Conservation (phyloP, 768 basidiomycete species). For the Kwoniella sp. region DNA sequence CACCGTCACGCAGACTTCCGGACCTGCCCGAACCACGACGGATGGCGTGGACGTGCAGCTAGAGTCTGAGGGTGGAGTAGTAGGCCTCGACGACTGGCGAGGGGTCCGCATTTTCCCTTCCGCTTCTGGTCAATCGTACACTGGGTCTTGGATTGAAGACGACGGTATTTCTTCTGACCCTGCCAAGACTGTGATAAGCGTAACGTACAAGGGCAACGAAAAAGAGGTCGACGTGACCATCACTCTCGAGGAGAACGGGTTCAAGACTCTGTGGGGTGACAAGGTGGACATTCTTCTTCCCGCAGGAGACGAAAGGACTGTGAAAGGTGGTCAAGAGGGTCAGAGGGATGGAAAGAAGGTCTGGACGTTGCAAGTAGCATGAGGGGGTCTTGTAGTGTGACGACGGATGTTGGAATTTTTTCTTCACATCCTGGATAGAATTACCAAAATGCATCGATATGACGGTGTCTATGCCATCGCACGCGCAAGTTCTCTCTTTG, state of each 20-base stretch:
- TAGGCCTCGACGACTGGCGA: conserved; percentile 55
- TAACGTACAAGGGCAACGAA: conserved; percentile 32
- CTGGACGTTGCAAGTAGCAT: conserved; percentile 22
- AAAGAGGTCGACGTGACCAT: conserved; percentile 37
- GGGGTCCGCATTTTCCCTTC: conserved; percentile 55
- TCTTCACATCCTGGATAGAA: too few relatives aligned
- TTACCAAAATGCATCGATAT: too few relatives aligned
- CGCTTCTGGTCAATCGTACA: conserved; percentile 14
- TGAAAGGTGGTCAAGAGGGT: conserved; percentile 35
- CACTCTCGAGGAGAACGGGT: conserved; percentile 37
- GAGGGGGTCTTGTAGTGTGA: neutral
- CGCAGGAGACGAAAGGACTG: conserved; percentile 40
- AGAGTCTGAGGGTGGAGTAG: conserved; percentile 46
- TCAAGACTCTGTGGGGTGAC: conserved; percentile 47
- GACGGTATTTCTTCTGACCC: conserved; percentile 51
- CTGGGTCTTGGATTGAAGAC: conserved; percentile 54
- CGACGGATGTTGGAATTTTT: too few relatives aligned
- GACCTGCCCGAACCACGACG: conserved; percentile 40
- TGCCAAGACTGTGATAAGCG: conserved; percentile 35
- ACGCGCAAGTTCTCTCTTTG: too few relatives aligned
- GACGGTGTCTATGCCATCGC: too few relatives aligned
- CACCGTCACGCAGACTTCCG: conserved; percentile 48
- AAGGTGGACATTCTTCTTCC: conserved; percentile 46
- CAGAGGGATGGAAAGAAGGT: conserved; percentile 30
- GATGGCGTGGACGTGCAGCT: conserved; percentile 49